These are phyloP conservation scores for Salvia splendens DNA, from an alignment of 257 asterid species.

Conservation along the genomic window DNA sequence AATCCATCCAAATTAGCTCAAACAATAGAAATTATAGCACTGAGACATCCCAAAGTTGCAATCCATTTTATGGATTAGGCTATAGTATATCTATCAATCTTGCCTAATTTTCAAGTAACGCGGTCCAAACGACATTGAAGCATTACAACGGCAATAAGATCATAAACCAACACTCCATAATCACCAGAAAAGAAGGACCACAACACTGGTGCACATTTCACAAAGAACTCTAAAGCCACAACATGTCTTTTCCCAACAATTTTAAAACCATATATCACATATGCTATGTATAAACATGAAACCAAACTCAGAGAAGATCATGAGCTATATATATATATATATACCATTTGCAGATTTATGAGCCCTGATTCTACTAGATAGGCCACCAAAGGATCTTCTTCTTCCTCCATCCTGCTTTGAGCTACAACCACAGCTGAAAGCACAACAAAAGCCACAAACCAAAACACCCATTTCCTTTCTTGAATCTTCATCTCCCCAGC, in stretches of 20 bases:
- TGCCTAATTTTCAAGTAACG: too few species aligned
- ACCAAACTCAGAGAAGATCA: conserved; percentile 22
- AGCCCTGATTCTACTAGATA: conserved; percentile 47
- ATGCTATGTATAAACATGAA: conserved; percentile 16
- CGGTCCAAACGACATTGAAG: not conserved
- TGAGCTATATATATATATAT: conserved; percentile 39
- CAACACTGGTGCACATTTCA: conserved; percentile 7
- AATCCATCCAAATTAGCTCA: too few species aligned
- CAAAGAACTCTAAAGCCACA: conserved; percentile 2
- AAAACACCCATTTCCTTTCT: conserved; percentile 43
- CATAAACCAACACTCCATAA: not conserved
- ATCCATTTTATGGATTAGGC: too few species aligned
- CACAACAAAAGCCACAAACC: conserved; percentile 45
- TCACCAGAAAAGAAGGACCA: not conserved
- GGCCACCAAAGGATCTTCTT: conserved; percentile 41
- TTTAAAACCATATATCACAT: not conserved
- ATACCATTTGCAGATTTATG: conserved; percentile 60
- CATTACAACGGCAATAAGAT: not conserved
- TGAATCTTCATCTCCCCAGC: conserved; percentile 48
- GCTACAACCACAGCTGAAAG: conserved; percentile 36
- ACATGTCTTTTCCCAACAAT: conserved; percentile 3
- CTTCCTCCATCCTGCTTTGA: conserved; percentile 46
- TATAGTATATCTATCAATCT: too few species aligned
- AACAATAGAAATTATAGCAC: too few species aligned
- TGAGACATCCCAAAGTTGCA: too few species aligned